These are phyloP conservation scores for Pinus tabuliformis DNA, from an alignment of 75 land plant genomes.

Conservation along the genomic window DNA sequence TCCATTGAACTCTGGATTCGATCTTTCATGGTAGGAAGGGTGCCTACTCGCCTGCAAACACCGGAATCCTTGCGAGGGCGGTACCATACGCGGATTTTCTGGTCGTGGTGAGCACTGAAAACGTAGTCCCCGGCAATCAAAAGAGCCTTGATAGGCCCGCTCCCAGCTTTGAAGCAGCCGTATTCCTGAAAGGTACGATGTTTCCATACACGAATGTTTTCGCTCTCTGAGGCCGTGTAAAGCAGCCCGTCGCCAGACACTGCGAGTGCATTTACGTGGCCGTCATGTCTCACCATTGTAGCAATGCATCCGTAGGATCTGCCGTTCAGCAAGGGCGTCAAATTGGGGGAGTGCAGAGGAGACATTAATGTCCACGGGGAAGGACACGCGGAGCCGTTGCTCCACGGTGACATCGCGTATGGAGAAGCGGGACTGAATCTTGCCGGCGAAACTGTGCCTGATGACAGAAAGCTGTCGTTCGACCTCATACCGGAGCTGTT, in stretches of 20 bases:
- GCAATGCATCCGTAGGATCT: too few relatives aligned
- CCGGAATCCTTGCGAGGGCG: conserved; percentile 41
- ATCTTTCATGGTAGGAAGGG: conserved; percentile 41
- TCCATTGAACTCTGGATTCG: too few relatives aligned
- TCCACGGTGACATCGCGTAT: conserved; percentile 24
- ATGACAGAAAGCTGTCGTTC: not conserved
- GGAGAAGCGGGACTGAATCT: not conserved
- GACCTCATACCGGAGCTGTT: not conserved
- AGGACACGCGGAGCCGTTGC: not conserved
- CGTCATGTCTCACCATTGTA: conserved; percentile 6
- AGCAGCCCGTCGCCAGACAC: conserved; percentile 38
- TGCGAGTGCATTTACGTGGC: conserved; percentile 81
- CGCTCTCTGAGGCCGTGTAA: conserved; percentile 70
- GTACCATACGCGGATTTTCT: too few relatives aligned
- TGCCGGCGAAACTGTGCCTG: not conserved
- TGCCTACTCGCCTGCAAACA: conserved; percentile 47
- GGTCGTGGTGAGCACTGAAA: conserved; percentile 36
- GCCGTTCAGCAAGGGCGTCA: not conserved
- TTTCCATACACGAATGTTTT: conserved; percentile 12
- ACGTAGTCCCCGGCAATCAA: conserved; percentile 31
- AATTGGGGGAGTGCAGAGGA: conserved; percentile 9
- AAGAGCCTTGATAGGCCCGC: conserved; percentile 41
- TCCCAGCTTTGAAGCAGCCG: conserved; percentile 49
- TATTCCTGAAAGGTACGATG: conserved; percentile 23
- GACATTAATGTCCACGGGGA: not conserved